Percentiles rank a stretch among this genome's conserved stretches.
These are phyloP conservation scores for Epichloe bromicola DNA, from an alignment of 2,329 filamentous ascomycete species.

Conservation along the genomic window DNA sequence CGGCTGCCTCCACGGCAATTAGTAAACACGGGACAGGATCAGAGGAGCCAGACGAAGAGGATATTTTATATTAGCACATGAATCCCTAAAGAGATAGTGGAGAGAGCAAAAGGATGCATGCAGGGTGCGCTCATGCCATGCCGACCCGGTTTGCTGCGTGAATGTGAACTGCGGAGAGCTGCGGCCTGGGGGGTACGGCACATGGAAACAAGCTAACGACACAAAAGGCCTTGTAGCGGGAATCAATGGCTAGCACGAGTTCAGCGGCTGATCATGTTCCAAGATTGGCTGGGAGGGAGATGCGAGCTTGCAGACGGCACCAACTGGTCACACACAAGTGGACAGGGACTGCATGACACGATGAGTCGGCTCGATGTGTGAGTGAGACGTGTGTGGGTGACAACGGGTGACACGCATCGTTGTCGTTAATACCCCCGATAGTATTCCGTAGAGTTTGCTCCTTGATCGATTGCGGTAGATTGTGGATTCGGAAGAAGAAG, in stretches of 20 bases:
- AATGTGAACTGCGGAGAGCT: background rate
- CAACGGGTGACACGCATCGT: background rate
- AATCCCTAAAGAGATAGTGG: background rate
- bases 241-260: conserved; percentile 12
- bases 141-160: background rate
- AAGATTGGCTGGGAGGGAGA: conserved; percentile 38
- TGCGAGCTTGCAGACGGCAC: conserved; percentile 13
- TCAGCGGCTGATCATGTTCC: conserved; percentile 33
- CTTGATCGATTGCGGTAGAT: too few relatives aligned
- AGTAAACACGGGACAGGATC: conserved; percentile 7
- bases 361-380: background rate
- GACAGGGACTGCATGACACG: conserved; percentile 10
- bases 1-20: conserved; percentile 2
- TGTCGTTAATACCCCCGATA: background rate
- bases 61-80: conserved; percentile 12
- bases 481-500: too few relatives aligned
- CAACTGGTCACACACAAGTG: conserved; percentile 13
- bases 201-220: background rate
- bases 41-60: conserved; percentile 7
- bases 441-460: too few relatives aligned
- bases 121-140: background rate
- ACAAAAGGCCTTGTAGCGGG: conserved; percentile 6
- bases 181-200: background rate
- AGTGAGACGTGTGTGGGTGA: background rate
- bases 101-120: background rate